These are phyloP conservation scores for Phylloboletellus chloephorus DNA, from an alignment of 1,284 basidiomycete species.

Conservation along the genomic window DNA sequence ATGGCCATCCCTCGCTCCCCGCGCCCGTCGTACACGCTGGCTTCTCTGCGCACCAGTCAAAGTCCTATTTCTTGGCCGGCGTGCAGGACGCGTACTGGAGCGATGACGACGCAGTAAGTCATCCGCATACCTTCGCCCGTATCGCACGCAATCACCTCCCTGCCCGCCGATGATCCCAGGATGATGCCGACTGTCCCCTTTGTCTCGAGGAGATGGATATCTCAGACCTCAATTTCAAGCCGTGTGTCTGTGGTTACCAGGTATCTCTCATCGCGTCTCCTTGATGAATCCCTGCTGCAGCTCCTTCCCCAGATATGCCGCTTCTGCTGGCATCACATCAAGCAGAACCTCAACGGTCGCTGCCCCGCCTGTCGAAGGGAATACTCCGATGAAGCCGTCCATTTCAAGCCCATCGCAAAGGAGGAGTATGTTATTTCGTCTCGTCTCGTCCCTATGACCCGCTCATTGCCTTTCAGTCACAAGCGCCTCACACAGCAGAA, in stretches of 20 bases:
- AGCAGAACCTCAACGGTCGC: conserved; percentile 91
- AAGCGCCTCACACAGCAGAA: conserved; percentile 95
- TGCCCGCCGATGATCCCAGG: conserved; percentile 46
- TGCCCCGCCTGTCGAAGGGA: conserved; percentile 95
- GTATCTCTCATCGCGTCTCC: conserved; percentile 40
- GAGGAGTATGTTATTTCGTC: conserved; percentile 73
- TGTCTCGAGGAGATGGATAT: conserved; percentile 99
- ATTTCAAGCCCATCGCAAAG: conserved; percentile 93
- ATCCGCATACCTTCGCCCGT: conserved; percentile 1
- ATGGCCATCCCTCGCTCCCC: conserved; percentile 56
- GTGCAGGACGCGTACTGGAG: conserved; percentile 99
- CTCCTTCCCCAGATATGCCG: conserved; percentile 78
- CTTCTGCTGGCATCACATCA: conserved; percentile 99
- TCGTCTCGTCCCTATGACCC: background rate
- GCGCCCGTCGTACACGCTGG: conserved; percentile 66
- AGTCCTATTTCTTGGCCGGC: conserved; percentile 79
- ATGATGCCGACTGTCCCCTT: conserved; percentile 96
- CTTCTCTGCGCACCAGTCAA: conserved; percentile 66
- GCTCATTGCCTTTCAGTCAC: conserved; percentile 46
- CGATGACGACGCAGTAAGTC: conserved; percentile 79
- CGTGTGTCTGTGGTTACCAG: conserved; percentile 98
- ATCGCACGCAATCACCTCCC: conserved; percentile 13
- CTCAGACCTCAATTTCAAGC: conserved; percentile 98
- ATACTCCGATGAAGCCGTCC: conserved; percentile 90
- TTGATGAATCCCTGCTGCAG: conserved; percentile 13